Conservation (phyloP, 768 basidiomycete genomes). For the Leccinum obscurum region DNA sequence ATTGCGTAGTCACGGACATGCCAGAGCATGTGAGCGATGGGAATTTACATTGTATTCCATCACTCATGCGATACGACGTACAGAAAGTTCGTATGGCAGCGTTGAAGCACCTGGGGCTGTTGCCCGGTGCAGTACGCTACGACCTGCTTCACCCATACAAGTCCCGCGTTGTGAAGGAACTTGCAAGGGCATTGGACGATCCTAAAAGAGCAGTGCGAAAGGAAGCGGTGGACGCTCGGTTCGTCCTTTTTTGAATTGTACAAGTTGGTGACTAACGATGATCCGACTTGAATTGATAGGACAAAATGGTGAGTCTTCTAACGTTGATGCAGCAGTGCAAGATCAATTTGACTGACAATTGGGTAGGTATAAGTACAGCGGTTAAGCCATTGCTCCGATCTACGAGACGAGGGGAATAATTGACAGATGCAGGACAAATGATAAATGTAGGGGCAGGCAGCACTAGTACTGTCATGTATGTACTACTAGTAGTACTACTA, state of each 20-base stretch:
- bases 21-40: constrained; percentile 51
- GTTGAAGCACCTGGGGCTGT: constrained; percentile 65
- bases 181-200: constrained; percentile 82
- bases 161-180: constrained; percentile 64
- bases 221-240: constrained; percentile 85
- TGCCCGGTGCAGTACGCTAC: constrained; percentile 80
- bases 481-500: too few species aligned
- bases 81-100: constrained; percentile 79
- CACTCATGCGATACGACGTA: constrained; percentile 3
- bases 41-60: not conserved
- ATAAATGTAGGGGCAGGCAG: not conserved
- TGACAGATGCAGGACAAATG: too few species aligned
- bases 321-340: too few species aligned
- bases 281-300: constrained; percentile 11
- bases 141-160: constrained; percentile 83
- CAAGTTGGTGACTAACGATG: constrained; percentile 5
- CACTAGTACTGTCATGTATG: too few species aligned
- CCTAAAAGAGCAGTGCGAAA: constrained; percentile 81
- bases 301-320: constrained; percentile 28
- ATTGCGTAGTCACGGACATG: constrained; percentile 50
- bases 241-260: constrained; percentile 6
- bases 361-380: constrained; percentile 32
- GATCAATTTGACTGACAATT: constrained; percentile 1
- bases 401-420: not conserved
- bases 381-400: constrained; percentile 6